Percentiles rank a stretch among this genome's conserved stretches.
Conservation (phyloP, 1,284 basidiomycete genomes). For the Phenoliferia sp. region DNA sequence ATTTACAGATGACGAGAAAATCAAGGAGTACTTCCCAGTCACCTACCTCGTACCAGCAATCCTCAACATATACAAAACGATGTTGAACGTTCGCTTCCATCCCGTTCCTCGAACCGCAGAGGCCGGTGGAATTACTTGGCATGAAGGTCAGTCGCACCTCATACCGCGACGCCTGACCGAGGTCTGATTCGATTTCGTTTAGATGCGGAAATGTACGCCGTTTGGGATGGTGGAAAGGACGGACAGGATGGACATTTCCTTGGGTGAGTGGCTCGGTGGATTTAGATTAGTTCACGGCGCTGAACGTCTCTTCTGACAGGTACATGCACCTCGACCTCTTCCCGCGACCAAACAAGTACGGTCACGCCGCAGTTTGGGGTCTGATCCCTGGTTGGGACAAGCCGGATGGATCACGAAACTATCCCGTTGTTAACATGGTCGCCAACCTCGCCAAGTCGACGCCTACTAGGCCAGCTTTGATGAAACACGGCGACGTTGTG, state of each 20-base stretch:
- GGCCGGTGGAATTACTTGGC: constrained; percentile 29
- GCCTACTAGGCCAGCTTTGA: constrained; percentile 68
- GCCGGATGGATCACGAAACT: constrained; percentile 56
- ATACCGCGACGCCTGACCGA: too few species aligned
- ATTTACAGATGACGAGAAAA: constrained; percentile 55
- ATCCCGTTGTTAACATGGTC: constrained; percentile 60
- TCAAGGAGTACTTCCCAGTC: constrained; percentile 83
- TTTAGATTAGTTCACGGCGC: not conserved
- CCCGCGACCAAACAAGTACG: constrained; percentile 60
- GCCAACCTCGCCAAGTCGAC: constrained; percentile 80
- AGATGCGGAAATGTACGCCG: constrained; percentile 73
- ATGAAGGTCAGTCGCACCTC: constrained; percentile 23
- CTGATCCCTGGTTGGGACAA: constrained; percentile 43
- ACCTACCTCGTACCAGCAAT: constrained; percentile 70
- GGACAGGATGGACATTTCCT: constrained; percentile 19
- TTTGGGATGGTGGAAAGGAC: constrained; percentile 61
- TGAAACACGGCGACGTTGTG: constrained; percentile 49
- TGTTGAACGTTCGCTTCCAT: constrained; percentile 68
- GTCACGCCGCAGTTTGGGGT: constrained; percentile 79
- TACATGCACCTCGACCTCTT: constrained; percentile 81
- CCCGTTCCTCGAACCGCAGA: constrained; percentile 45
- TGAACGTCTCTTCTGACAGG: not conserved
- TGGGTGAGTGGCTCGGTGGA: constrained; percentile 47
- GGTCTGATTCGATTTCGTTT: not conserved
- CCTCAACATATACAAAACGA: constrained; percentile 69